These are phyloP conservation scores for Candida rishiriensis DNA, from an alignment of 805 yeast species.

Conservation along the genomic window DNA sequence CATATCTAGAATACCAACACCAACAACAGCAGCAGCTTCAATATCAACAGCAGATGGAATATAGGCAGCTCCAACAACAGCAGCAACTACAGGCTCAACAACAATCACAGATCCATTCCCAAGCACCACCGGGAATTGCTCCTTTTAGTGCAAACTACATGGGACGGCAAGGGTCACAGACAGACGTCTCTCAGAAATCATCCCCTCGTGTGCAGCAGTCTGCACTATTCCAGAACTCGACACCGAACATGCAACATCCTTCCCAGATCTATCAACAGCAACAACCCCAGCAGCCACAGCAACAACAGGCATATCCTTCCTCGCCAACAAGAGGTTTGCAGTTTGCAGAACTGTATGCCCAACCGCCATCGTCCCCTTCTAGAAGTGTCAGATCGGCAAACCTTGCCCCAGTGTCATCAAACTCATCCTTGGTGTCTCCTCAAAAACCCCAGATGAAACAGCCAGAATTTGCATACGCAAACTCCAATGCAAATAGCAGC, in stretches of 20 bases:
- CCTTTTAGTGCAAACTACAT: conserved; percentile 16
- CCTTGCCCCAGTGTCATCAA: conserved; percentile 28
- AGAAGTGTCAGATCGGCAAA: conserved; percentile 28
- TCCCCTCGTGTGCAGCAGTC: conserved; percentile 14
- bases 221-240: conserved; percentile 13
- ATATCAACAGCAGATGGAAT: conserved; percentile 25
- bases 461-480: conserved; percentile 18
- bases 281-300: conserved; percentile 8
- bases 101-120: conserved; percentile 17
- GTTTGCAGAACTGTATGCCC: conserved; percentile 19
- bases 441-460: conserved; percentile 17
- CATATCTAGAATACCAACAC: conserved; percentile 3
- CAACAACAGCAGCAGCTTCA: conserved; percentile 22
- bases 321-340: conserved; percentile 23
- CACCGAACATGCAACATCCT: conserved; percentile 24
- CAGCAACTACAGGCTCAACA: conserved; percentile 18
- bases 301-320: conserved; percentile 16
- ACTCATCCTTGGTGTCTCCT: conserved; percentile 26
- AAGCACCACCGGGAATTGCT: conserved; percentile 2
- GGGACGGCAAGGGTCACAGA: conserved; percentile 19
- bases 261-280: conserved; percentile 15
- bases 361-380: conserved; percentile 33
- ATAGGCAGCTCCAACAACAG: conserved; percentile 30
- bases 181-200: conserved; percentile 13
- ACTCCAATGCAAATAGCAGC: conserved; percentile 24